Base-by-base conservation (phyloP, 106 monocot genomes). In the Phalaenopsis aphrodite region DNA sequence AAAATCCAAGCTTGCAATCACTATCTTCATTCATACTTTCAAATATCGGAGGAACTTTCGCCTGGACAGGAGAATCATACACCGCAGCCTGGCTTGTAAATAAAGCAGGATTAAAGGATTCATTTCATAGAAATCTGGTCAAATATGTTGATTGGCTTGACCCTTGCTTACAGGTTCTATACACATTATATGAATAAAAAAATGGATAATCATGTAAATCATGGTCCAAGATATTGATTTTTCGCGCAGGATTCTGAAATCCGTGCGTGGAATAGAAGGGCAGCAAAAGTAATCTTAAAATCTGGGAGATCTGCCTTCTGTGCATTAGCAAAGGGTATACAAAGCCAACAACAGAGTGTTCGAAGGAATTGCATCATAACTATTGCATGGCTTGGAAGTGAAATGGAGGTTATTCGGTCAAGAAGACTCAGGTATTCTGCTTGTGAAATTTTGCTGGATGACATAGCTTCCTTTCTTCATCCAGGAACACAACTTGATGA, bases 31-130 rank as follows among this genome's bases (percentile, higher is more conserved):
- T 82, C 75, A 89, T 99, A 82, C 86, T 99, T 83, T 89, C 94
- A 71, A 99, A 99, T 75, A 79, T 99, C 78, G 94, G 94, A 74
- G 98, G 98, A 77, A 99, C 98, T 41, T 93, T 89, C 83, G 85
- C 98, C 36, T 99, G 98, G 98, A 83, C 86, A 72, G 98, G 98
- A 6, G 92, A 94, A 81, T 76, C 94, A 73, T 94, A 94, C 81
- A 94, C 89, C 8, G 87, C 90, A 67, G 91, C 98, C 21, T 94
- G 87, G 90, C 88, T 99, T 3, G 81, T 91, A 52, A 99, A 93
- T 77, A 94, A 88, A 78, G 89, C 87, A 18, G 98, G 98, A 14
- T 69, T 99, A 78, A 77, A 84, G 39, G 89, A 90, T 38, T 68
- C 80, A 17, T 61, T 49, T 66, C 84, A 93, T 64, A 92, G 87